These are phyloP conservation scores for Aphanomyces euteiches DNA, from an alignment of 352 stramenopile species.

Conservation along the genomic window DNA sequence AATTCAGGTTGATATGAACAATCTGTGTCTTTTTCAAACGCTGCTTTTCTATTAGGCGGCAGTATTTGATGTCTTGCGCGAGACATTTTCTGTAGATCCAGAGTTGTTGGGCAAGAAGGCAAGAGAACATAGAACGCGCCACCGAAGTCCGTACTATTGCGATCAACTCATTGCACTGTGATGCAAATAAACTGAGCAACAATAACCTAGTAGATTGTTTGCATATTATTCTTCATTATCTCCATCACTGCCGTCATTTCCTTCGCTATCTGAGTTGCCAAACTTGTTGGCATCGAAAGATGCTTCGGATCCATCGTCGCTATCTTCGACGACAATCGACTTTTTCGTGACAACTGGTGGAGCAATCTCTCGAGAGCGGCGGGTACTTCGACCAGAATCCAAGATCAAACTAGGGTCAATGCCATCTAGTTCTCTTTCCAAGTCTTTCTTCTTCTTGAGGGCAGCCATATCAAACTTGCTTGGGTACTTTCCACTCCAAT, in stretches of 20 bases:
- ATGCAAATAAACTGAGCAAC: too few species aligned
- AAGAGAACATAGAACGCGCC: slow-evolving; percentile 61
- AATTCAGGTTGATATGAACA: slow-evolving; percentile 58
- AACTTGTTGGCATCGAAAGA: slow-evolving; percentile 11
- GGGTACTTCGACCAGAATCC: slow-evolving; percentile 11
- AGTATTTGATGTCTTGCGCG: slow-evolving; percentile 65
- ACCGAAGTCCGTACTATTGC: slow-evolving; percentile 69
- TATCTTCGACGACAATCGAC: slow-evolving; percentile 3
- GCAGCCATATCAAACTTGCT: slow-evolving; percentile 57
- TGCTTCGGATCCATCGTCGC: slow-evolving; percentile 22
- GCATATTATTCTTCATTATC: slow-evolving; percentile 17
- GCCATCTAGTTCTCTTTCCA: slow-evolving; percentile 71
- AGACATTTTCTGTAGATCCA: slow-evolving; percentile 57
- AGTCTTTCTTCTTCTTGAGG: slow-evolving; percentile 63
- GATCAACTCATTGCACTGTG: slow-evolving; percentile 54
- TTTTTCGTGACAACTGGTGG: background rate
- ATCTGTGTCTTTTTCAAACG: background rate
- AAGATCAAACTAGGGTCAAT: slow-evolving; percentile 83
- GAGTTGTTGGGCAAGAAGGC: slow-evolving; percentile 64
- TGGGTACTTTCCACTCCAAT: slow-evolving; percentile 60
- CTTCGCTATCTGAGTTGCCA: background rate
- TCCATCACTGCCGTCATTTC: background rate
- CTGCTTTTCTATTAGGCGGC: slow-evolving; percentile 41
- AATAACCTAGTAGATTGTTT: too few species aligned
- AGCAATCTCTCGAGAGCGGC: background rate